Conservation (phyloP, 2,329 filamentous ascomycete genomes). For the Biscogniauxia mediterranea region DNA sequence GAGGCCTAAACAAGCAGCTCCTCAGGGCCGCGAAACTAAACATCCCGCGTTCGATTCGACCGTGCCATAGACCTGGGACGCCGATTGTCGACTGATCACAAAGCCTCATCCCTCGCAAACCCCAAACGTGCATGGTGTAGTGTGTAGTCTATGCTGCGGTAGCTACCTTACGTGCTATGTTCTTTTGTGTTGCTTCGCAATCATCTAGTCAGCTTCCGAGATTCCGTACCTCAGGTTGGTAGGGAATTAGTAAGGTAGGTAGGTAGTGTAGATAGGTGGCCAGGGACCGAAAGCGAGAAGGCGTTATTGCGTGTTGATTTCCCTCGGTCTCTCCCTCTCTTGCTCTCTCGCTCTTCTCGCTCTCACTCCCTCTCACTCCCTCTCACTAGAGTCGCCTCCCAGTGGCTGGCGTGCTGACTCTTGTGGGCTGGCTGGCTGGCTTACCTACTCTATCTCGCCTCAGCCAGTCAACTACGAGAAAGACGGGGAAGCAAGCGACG, state of each 20-base stretch:
- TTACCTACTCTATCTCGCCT: background rate
- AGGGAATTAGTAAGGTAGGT: background rate
- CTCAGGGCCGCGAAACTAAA: background rate
- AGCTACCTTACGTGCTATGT: too few relatives aligned
- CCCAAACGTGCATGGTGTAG: background rate
- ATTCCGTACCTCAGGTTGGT: background rate
- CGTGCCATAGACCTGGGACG: conserved; percentile 1
- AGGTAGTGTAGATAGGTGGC: too few relatives aligned
- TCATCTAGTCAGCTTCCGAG: background rate
- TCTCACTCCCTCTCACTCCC: too few relatives aligned
- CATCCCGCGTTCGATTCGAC: background rate
- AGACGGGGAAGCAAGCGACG: background rate
- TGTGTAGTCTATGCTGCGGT: background rate
- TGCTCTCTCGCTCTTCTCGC: too few relatives aligned
- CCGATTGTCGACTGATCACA: background rate
- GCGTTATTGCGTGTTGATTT: too few relatives aligned
- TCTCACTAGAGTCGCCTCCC: too few relatives aligned
- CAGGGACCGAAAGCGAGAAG: too few relatives aligned
- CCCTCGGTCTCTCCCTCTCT: too few relatives aligned
- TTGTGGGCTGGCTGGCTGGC: background rate
- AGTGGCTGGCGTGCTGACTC: too few relatives aligned
- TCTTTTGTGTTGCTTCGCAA: conserved; percentile 1
- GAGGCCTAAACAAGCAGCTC: background rate
- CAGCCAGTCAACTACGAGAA: background rate
- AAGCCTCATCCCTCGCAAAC: conserved; percentile 1